Evolutionary conservation across 345 rosid genomes (phyloP).

Genomic region (Acer yangbiense): DNA sequence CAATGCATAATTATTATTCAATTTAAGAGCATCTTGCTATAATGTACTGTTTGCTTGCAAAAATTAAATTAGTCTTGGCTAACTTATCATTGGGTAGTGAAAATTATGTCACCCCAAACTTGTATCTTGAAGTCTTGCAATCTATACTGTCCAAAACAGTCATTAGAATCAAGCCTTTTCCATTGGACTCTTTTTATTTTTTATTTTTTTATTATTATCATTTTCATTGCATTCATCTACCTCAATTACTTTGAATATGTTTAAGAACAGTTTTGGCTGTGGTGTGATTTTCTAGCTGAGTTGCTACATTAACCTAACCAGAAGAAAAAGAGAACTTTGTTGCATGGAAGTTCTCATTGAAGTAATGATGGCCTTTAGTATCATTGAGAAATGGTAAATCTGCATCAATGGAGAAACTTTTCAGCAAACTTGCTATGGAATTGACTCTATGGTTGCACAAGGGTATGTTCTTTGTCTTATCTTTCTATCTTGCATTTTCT

Average conservation of each 20-base stretch:
- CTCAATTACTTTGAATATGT: background rate
- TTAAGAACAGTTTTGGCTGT: background rate
- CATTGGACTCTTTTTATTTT: too few relatives aligned
- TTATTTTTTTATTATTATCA: background rate
- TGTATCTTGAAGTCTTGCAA: background rate
- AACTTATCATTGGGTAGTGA: background rate
- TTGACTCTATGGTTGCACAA: slow-evolving; percentile 2
- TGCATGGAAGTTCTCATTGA: background rate
- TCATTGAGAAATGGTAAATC: background rate
- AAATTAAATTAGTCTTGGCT: background rate
- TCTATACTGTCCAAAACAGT: background rate
- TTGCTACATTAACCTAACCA: background rate
- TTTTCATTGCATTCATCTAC: background rate
- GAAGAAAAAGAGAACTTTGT: background rate
- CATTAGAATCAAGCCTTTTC: too few relatives aligned
- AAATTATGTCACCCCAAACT: background rate
- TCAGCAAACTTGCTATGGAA: background rate
- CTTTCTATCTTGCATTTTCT: background rate
- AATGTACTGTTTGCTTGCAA: background rate
- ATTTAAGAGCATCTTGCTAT: background rate
- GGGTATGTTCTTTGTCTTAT: background rate
- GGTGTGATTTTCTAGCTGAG: background rate
- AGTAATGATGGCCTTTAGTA: background rate
- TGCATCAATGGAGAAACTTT: background rate
- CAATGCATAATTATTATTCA: background rate